Conservation (phyloP, 2,329 filamentous ascomycete genomes). For the Fusarium penzigii region DNA sequence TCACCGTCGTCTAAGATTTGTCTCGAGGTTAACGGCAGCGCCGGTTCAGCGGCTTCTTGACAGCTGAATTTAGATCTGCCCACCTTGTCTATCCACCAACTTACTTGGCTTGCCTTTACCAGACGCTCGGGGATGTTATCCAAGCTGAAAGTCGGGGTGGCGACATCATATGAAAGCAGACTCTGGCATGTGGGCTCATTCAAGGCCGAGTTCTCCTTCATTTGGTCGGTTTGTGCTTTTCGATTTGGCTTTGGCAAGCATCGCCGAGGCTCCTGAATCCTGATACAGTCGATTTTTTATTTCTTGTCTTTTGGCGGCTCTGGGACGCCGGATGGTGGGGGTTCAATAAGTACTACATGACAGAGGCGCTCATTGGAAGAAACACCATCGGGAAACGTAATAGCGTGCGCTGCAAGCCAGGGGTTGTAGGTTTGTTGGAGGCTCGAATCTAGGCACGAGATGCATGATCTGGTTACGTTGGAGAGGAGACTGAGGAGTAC, state of each 20-base stretch:
- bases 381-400: too few relatives aligned
- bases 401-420: too few relatives aligned
- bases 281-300: too few relatives aligned
- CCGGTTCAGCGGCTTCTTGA: neutral
- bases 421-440: too few relatives aligned
- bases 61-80: neutral
- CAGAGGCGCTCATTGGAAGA: too few relatives aligned
- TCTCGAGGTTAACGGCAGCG: neutral
- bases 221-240: neutral
- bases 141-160: neutral
- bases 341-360: too few relatives aligned
- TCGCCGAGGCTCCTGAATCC: neutral
- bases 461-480: too few relatives aligned
- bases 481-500: too few relatives aligned
- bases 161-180: neutral
- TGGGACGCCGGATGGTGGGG: too few relatives aligned
- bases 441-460: too few relatives aligned
- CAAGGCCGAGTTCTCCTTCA: neutral
- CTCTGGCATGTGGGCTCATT: neutral
- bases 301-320: too few relatives aligned
- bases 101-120: too few relatives aligned
- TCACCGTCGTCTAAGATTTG: neutral
- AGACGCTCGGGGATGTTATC: neutral
- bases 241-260: neutral
- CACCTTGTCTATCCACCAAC: neutral